Base-by-base conservation (phyloP, 768 basidiomycete species). In the Xerocomellus intermedius region DNA sequence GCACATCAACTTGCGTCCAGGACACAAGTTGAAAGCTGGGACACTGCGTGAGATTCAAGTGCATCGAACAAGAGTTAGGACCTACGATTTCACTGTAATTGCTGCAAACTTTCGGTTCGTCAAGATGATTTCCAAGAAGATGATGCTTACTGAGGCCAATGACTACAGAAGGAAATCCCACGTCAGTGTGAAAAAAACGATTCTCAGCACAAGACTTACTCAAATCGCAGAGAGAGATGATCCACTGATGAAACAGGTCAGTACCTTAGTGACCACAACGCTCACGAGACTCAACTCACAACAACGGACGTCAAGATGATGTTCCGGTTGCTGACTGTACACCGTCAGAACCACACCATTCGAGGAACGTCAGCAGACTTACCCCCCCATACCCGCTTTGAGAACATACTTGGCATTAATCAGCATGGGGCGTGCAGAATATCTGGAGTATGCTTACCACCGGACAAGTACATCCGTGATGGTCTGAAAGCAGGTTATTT, bases 61-160 rank as follows among this genome's bases (percentile, higher is more conserved):
- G 12, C 30, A 57, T 22, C 10, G 3, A 30, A 22, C 6, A 35
- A 26, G n/a, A 12, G 22, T 46, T 37, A 37, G 19, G 14, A 54
- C 79, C 43, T 46, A 83, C 81, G 78, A 76, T 74, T 80, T 83
- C 35, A 64, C 74, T 2, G 81, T 80, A 55, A 83, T 81, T 24
- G 74, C 83, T 84, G 43, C 16, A 39, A 54, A 3, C 19, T 7
- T 24, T 52, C 3, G 47, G 39, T 33, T 49, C 37, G 33, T 36
- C 14, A 14, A 36, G 1, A 28, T 41, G 4, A 2, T 22, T 21
- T 19, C 36, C 41, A 32, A 36, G 33, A 42, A 22, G 12, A 36
- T 6, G 26, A 7, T 8, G 24, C 57, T 51, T 37, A 63, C 62
- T 7, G 26, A 63, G 12, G 5, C 61, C 57, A 28, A 63, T n/a